Percentiles rank a stretch among this genome's conserved stretches.
These are phyloP conservation scores for Inonotus obliquus DNA, from an alignment of 1,284 basidiomycete species.

Conservation along the genomic window DNA sequence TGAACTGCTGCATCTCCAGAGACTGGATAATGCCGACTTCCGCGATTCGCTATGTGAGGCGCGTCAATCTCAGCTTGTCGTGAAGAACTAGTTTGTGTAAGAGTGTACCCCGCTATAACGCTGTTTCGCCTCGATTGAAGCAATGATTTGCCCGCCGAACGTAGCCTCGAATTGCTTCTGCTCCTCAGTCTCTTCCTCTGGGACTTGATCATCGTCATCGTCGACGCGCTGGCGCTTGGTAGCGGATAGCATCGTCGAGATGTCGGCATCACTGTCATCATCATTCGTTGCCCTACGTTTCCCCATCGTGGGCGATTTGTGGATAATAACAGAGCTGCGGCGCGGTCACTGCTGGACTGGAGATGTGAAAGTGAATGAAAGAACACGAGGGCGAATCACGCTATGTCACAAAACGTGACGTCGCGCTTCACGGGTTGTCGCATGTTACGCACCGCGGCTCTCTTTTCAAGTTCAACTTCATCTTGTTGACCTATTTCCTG, in stretches of 20 bases:
- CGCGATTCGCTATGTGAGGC: slow-evolving; percentile 58
- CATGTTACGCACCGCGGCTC: not conserved
- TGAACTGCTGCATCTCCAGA: slow-evolving; percentile 89
- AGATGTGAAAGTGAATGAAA: not conserved
- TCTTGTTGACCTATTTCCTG: not conserved
- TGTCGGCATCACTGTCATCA: slow-evolving; percentile 1
- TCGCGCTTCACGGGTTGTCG: not conserved
- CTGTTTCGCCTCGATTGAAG: slow-evolving; percentile 47
- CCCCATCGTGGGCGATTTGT: slow-evolving; percentile 8
- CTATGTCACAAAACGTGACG: slow-evolving; percentile 7
- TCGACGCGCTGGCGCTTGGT: slow-evolving; percentile 22
- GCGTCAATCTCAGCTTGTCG: not conserved
- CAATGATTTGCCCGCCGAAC: slow-evolving; percentile 51
- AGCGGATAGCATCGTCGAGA: slow-evolving; percentile 13
- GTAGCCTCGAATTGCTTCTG: slow-evolving; percentile 58
- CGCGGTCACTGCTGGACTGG: not conserved
- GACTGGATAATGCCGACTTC: slow-evolving; percentile 85
- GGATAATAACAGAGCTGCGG: not conserved
- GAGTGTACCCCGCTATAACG: slow-evolving; percentile 53
- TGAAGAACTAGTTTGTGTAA: not conserved
- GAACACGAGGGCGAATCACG: not conserved
- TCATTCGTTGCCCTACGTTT: slow-evolving; percentile 17
- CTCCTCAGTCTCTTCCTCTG: slow-evolving; percentile 40
- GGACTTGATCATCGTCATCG: slow-evolving; percentile 28
- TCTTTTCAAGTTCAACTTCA: slow-evolving; percentile 9